Conservation (phyloP, 805 yeast species). For the Clavispora santaluciae region DNA sequence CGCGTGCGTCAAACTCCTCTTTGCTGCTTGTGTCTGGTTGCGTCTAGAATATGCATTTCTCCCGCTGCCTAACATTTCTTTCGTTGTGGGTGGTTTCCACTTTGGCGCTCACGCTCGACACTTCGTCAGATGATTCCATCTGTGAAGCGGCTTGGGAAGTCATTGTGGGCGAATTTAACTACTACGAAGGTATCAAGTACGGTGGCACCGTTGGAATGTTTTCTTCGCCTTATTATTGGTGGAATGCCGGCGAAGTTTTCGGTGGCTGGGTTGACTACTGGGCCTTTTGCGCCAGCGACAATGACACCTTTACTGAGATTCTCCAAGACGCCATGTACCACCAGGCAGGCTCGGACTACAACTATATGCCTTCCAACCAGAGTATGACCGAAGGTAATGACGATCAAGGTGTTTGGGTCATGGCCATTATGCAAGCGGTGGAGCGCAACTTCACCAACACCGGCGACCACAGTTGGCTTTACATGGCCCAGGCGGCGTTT, state of each 20-base stretch:
- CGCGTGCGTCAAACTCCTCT: not conserved
- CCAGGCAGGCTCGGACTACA: constrained; percentile 38
- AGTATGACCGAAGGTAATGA: constrained; percentile 46
- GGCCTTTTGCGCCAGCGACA: constrained; percentile 32
- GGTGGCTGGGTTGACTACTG: constrained; percentile 42
- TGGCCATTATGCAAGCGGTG: constrained; percentile 43
- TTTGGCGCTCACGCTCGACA: constrained; percentile 26
- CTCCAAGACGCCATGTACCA: constrained; percentile 38
- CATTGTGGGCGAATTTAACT: constrained; percentile 39
- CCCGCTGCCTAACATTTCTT: not conserved
- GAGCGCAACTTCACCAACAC: constrained; percentile 38
- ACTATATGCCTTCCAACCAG: constrained; percentile 44
- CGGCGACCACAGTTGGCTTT: constrained; percentile 33
- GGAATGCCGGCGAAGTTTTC: constrained; percentile 51
- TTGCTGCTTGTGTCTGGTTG: not conserved
- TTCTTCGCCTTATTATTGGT: constrained; percentile 45
- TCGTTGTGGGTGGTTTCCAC: constrained; percentile 5
- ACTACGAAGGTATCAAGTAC: constrained; percentile 36
- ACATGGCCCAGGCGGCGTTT: constrained; percentile 39
- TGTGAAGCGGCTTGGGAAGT: constrained; percentile 36
- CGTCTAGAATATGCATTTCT: not conserved
- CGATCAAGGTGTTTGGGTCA: constrained; percentile 52
- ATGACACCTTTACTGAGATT: constrained; percentile 24
- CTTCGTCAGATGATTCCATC: constrained; percentile 31
- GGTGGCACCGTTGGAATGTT: constrained; percentile 49